phyloP scores from a whole-genome alignment of 345 rosid species.

The Orychophragmus violaceus region DNA sequence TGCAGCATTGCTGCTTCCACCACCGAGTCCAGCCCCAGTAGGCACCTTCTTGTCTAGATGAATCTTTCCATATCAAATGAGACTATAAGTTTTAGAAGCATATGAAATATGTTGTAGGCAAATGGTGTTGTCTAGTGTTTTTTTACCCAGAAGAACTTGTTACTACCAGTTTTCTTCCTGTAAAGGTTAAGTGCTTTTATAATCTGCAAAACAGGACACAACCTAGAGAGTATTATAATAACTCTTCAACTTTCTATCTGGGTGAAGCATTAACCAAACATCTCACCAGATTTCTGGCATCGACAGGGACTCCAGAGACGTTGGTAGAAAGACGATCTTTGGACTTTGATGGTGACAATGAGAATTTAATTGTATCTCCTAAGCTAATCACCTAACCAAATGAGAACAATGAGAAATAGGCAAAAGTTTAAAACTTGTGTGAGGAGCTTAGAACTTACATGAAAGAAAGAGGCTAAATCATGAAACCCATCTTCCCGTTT shows the following conservation, averaged over 20 bases:
- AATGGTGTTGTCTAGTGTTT: background rate
- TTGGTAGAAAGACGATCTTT: slow-evolving; percentile 78
- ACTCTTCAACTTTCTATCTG: background rate
- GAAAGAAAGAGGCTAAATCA: slow-evolving; percentile 93
- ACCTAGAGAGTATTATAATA: background rate
- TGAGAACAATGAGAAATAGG: background rate
- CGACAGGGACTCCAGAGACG: slow-evolving; percentile 80
- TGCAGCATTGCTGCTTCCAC: slow-evolving; percentile 98
- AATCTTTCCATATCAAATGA: slow-evolving; percentile 42
- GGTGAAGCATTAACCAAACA: background rate
- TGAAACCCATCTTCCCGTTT: slow-evolving; percentile 92
- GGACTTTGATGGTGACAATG: slow-evolving; percentile 70
- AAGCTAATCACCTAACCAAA: slow-evolving; percentile 66
- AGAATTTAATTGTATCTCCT: slow-evolving; percentile 86
- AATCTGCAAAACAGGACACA: slow-evolving; percentile 55
- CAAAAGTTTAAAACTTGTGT: background rate
- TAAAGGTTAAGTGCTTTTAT: slow-evolving; percentile 93
- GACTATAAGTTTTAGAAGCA: background rate
- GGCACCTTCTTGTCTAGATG: slow-evolving; percentile 92
- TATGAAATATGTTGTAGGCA: background rate
- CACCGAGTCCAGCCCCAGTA: slow-evolving; percentile 93
- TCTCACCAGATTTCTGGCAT: slow-evolving; percentile 56
- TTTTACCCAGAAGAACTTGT: slow-evolving; percentile 78
- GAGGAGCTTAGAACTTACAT: slow-evolving; percentile 48
- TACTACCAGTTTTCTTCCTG: slow-evolving; percentile 75